Evolutionary conservation across 2,329 filamentous ascomycete species (phyloP).

Genomic region (Thermothelomyces thermophilus): DNA sequence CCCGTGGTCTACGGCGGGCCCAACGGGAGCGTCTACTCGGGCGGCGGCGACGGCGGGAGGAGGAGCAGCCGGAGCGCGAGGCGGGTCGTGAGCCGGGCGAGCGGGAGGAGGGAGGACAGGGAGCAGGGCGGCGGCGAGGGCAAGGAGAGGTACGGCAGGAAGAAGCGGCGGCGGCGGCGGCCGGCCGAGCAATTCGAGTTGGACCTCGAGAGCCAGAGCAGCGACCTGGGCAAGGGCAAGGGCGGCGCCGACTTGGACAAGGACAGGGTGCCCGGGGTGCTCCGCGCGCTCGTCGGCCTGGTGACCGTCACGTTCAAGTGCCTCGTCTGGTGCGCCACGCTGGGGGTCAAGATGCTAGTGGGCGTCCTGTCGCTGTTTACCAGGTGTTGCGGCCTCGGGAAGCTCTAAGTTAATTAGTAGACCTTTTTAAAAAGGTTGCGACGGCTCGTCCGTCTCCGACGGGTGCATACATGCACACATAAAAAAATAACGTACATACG

Average conservation of each 20-base stretch:
- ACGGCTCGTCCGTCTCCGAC: no score
- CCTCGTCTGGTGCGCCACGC: constrained; percentile 51
- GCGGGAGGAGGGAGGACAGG: constrained; percentile 23
- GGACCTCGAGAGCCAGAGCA: constrained; percentile 57
- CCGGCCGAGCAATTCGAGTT: constrained; percentile 55
- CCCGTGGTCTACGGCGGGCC: constrained; percentile 31
- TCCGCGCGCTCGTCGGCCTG: constrained; percentile 45
- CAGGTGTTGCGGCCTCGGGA: constrained; percentile 22
- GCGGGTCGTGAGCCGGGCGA: constrained; percentile 21
- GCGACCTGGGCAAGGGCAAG: constrained; percentile 33
- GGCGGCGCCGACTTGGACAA: no score
- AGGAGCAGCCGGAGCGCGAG: constrained; percentile 29
- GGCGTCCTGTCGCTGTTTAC: constrained; percentile 16
- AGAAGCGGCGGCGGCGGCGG: constrained; percentile 30
- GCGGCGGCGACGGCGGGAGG: constrained; percentile 16
- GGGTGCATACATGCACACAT: no score
- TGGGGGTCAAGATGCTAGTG: constrained; percentile 47
- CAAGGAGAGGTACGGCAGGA: constrained; percentile 25
- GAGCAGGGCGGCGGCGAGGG: constrained; percentile 22
- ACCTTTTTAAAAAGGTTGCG: no score
- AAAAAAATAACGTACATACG: no score
- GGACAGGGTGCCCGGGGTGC: constrained; percentile 45
- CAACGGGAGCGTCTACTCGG: constrained; percentile 20
- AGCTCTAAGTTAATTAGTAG: constrained; percentile 16
- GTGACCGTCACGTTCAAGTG: constrained; percentile 50